Base-by-base conservation (phyloP, 179 eudicot species). In the Nepenthes alata region DNA sequence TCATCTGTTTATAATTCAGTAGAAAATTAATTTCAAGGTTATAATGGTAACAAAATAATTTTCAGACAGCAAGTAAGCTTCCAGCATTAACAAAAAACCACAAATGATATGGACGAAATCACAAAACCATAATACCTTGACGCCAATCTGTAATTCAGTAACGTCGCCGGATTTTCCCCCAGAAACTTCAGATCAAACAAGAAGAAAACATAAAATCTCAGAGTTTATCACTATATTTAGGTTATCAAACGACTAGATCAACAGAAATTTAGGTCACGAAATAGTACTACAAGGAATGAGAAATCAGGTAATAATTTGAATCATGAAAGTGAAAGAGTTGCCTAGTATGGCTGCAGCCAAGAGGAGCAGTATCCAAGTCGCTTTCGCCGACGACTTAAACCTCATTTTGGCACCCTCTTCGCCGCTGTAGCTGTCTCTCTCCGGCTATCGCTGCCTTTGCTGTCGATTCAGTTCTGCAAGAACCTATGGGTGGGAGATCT, bases 61-160 rank as follows among this genome's bases (percentile, higher is more conserved):
- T 25, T 25, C 25, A 0, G 25, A 25, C 25, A 25, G 25, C 25
- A 25, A 1, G 25, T 25, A 25, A 25, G 25, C 25, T 25, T 25
- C 25, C 25, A 25, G 25, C 25, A 25, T 25, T 25, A 25, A 25
- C 25, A 25, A 25, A 0, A 25, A 25, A 25, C 25, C 25, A 25
- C 25, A 25, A 25, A 25, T 25, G 25, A 25, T 25, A 25, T 25
- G 25, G 25, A 25, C 25, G 25, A 25, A 25, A 25, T 25, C 25
- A 25, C 25, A 25, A 25, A 7, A 41, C 8, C 8, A 13, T 14
- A 7, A 61, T 68, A 93, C 98, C 97, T 94, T 94, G 37, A 94
- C 97, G 61, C 97, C 99, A 86, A 94, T 94, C 87, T 86, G 97
- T 63, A 94, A 54, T 69, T 82, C 90, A 34, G 80, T 85, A 3